Conservation (phyloP, 2,329 filamentous ascomycete species). For the Coleophoma eucalyptorum region DNA sequence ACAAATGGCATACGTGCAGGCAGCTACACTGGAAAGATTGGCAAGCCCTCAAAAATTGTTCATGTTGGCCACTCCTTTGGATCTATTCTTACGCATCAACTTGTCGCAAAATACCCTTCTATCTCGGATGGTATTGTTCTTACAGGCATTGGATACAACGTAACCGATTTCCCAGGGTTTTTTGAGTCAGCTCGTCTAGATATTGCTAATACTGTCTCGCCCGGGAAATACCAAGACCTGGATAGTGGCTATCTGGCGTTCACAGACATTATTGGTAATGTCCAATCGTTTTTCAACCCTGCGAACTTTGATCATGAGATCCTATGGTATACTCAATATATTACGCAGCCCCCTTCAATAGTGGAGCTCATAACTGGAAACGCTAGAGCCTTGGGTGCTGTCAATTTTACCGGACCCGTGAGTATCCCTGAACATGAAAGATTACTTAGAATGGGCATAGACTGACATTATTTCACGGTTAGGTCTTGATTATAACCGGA, state of each 20-base stretch:
- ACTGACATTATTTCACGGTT: too few relatives aligned
- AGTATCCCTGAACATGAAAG: not conserved
- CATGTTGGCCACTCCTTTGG: constrained; percentile 65
- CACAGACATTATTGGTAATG: constrained; percentile 20
- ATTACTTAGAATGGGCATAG: too few relatives aligned
- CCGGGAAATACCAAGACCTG: constrained; percentile 12
- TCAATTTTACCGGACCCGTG: constrained; percentile 11
- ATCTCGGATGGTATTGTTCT: constrained; percentile 55
- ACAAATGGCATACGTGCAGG: constrained; percentile 12
- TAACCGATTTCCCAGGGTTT: not conserved
- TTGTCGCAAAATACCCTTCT: constrained; percentile 45
- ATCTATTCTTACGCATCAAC: constrained; percentile 49
- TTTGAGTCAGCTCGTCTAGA: constrained; percentile 15
- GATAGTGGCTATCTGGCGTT: constrained; percentile 23
- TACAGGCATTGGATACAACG: constrained; percentile 47
- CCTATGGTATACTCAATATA: constrained; percentile 15
- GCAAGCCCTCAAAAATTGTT: constrained; percentile 37
- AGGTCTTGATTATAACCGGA: constrained; percentile 6
- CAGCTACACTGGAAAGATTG: constrained; percentile 16
- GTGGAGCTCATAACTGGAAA: constrained; percentile 16
- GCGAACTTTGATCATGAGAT: constrained; percentile 13
- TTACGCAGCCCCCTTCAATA: constrained; percentile 14
- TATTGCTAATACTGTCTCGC: constrained; percentile 15
- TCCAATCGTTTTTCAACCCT: constrained; percentile 19
- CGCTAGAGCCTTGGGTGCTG: constrained; percentile 2